Conservation (phyloP, 352 stramenopile genomes). For the Pythium utonaiense region DNA sequence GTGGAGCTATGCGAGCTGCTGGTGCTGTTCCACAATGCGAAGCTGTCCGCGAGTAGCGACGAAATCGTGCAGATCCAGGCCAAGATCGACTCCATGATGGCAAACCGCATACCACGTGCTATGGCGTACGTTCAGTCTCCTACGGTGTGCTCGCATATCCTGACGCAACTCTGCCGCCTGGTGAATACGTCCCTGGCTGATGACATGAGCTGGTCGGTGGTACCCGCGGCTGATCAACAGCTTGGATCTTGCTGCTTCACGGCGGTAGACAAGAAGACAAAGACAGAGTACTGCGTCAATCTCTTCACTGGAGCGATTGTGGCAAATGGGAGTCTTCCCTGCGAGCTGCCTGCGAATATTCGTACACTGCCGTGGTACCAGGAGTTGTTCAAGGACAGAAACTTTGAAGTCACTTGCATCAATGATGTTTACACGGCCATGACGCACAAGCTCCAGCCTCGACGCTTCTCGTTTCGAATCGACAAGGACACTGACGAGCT, state of each 20-base stretch:
- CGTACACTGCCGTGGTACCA: constrained; percentile 28
- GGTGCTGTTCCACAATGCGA: constrained; percentile 39
- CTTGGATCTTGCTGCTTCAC: constrained; percentile 33
- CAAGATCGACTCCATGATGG: constrained; percentile 36
- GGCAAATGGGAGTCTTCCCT: constrained; percentile 34
- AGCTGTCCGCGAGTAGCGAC: constrained; percentile 17
- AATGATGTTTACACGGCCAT: constrained; percentile 34
- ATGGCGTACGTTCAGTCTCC: not conserved
- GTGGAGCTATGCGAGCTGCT: constrained; percentile 41
- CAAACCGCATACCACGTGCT: constrained; percentile 15
- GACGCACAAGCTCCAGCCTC: constrained; percentile 16
- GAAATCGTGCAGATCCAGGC: constrained; percentile 1
- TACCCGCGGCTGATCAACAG: not conserved
- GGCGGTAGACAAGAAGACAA: constrained; percentile 12
- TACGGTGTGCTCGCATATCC: not conserved
- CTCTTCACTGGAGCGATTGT: constrained; percentile 44
- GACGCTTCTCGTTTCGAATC: constrained; percentile 39
- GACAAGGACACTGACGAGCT: constrained; percentile 19
- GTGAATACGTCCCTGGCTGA: constrained; percentile 5
- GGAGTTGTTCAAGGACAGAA: constrained; percentile 37
- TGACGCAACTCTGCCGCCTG: not conserved
- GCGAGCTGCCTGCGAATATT: constrained; percentile 36
- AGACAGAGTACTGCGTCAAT: constrained; percentile 42
- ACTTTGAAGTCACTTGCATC: constrained; percentile 46
- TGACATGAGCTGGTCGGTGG: constrained; percentile 23